Percentiles rank a stretch among this genome's conserved stretches.
phyloP scores from a whole-genome alignment of 768 basidiomycete species.

The Trametes sanguinea region DNA sequence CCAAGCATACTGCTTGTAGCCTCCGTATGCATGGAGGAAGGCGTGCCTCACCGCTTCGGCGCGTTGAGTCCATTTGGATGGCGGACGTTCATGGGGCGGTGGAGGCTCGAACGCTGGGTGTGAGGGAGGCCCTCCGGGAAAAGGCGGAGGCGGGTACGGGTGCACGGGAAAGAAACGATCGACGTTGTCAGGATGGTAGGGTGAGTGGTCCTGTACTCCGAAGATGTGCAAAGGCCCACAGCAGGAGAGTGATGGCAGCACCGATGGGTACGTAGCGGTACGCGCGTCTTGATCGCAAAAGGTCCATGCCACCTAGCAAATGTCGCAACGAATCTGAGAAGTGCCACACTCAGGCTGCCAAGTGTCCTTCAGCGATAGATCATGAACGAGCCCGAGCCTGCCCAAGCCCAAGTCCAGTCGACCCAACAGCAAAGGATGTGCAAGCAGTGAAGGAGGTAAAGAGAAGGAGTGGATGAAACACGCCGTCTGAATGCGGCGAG shows the following conservation, averaged over 20 bases:
- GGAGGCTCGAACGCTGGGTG: background rate
- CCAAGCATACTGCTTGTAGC: slow-evolving; percentile 60
- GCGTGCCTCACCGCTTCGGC: slow-evolving; percentile 61
- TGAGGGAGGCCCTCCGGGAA: background rate
- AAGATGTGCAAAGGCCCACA: slow-evolving; percentile 13
- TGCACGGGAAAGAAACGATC: slow-evolving; percentile 8
- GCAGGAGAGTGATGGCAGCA: slow-evolving; percentile 2
- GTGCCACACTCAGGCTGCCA: too few species aligned
- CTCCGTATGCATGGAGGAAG: slow-evolving; percentile 66
- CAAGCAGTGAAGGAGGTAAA: too few species aligned
- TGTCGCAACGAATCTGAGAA: background rate
- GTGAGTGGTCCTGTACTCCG: background rate
- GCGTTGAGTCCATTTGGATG: slow-evolving; percentile 50
- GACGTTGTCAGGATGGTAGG: slow-evolving; percentile 5
- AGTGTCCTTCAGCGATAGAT: too few species aligned
- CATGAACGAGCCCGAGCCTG: too few species aligned
- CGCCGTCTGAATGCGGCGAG: too few species aligned
- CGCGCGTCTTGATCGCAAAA: background rate
- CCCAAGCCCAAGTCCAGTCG: too few species aligned
- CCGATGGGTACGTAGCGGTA: slow-evolving; percentile 15
- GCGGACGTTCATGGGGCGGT: background rate
- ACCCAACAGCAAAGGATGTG: too few species aligned
- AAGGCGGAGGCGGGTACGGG: slow-evolving; percentile 8
- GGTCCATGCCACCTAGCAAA: background rate
- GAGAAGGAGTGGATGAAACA: too few species aligned